Evolutionary conservation across 306 rosid genomes (phyloP), one percentile per base, ranked within the genome.

Genomic region (Leucaena leucocephala): DNA sequence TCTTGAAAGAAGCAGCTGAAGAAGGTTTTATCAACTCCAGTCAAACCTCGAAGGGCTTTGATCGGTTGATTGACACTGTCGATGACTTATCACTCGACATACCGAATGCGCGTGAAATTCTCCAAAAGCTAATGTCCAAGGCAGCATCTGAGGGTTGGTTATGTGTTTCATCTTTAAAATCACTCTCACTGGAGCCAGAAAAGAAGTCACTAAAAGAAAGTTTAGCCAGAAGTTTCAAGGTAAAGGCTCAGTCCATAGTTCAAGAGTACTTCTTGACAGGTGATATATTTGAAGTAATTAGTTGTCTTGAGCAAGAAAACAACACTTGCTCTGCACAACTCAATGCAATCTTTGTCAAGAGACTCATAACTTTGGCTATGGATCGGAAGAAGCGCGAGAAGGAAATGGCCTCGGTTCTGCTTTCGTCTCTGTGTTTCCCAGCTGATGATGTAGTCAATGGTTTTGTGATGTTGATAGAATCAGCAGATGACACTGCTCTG

Each of bases 121-220:
- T 90, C 34, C 88, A 80, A 76, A 65, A 84, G 27, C 49, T 88
- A 21, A 88, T 90, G 57, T 85, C 92, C 4, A 87, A 85, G 80
- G 90, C 91, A 22, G 95, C 95, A 38, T 90, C 95, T 5, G 95
- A 90, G 73, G 95, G 95, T n/a, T 90, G 95, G 95, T 62, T 88
- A 68, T 90, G 88, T 68, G 87, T 90, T 35, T 90, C 95, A 16
- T 87, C 95, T 13, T 75, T 90, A 76, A 90, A 90, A 81, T 64
- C 91, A 67, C 86, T 90, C 34, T 50, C 90, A 12, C 15, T 34
- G n/a, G 85, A 85, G 65, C 85, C 86, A 48, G 85, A 80, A 44
- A 88, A 80, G 42, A 72, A 12, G 66, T 55, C 83, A 19, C 59
- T 88, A 55, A 75, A 84, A 78, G 92, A 89, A 21, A 76, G 67